A percentile compares a stretch with the other conserved stretches of the same genome.
Conservation (phyloP, 495 filamentous ascomycete species). For the Paragyromitra xinjiangensis region DNA sequence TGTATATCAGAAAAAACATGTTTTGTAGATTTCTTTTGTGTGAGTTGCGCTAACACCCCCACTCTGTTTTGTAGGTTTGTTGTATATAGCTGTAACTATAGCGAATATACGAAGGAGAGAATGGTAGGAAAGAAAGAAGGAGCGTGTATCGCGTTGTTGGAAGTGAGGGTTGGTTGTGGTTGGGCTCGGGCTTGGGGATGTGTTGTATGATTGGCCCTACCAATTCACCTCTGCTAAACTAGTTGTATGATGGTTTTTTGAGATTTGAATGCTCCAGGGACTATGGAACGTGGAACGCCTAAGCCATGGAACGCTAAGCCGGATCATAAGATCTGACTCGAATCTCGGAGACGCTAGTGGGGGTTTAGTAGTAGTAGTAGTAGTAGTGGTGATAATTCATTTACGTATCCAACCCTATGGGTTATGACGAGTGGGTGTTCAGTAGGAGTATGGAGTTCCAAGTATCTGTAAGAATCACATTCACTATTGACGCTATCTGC, state of each 20-base stretch:
- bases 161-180: too few species aligned
- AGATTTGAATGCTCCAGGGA: too few species aligned
- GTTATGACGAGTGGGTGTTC: neutral
- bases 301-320: too few species aligned
- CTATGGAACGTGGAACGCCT: too few species aligned
- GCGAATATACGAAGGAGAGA: neutral
- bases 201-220: too few species aligned
- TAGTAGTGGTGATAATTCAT: too few species aligned
- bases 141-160: too few species aligned
- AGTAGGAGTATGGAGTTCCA: neutral
- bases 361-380: neutral
- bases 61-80: slow-evolving; percentile 9
- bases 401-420: too few species aligned
- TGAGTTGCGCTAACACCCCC: slow-evolving; percentile 6
- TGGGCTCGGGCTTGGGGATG: too few species aligned
- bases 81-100: slow-evolving; percentile 26
- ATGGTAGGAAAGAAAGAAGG: neutral
- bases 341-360: neutral
- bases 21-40: slow-evolving; percentile 4
- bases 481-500: too few species aligned
- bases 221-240: too few species aligned
- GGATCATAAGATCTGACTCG: slow-evolving; percentile 20
- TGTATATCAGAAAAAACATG: slow-evolving; percentile 1
- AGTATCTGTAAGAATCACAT: too few species aligned
- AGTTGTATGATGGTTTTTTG: neutral